Percentiles rank a stretch among this genome's conserved stretches.
These are phyloP conservation scores for Auricularia sp. DNA, from an alignment of 768 basidiomycete species.

Conservation along the genomic window DNA sequence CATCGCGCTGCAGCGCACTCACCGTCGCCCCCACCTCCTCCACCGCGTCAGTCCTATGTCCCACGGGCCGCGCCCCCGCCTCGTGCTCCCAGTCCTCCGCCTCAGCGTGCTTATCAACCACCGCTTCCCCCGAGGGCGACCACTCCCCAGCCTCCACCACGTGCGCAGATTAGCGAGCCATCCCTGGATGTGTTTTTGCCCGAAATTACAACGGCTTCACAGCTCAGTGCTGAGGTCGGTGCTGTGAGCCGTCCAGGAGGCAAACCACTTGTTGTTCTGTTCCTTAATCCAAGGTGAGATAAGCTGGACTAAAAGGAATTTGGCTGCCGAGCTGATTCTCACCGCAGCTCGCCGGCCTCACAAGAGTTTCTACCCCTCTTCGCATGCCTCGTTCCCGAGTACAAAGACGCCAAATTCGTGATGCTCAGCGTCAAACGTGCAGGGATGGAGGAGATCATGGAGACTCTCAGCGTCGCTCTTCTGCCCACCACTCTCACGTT, in stretches of 20 bases:
- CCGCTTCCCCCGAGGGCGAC: background rate
- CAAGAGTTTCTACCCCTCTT: background rate
- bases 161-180: background rate
- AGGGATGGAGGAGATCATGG: background rate
- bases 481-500: background rate
- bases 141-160: background rate
- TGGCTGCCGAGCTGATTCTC: background rate
- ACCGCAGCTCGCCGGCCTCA: background rate
- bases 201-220: background rate
- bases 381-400: background rate
- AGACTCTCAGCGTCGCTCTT: background rate
- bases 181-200: background rate
- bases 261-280: background rate
- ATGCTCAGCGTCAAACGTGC: background rate
- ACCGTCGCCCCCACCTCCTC: background rate
- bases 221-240: background rate
- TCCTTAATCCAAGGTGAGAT: background rate
- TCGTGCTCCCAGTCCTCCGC: background rate
- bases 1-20: background rate
- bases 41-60: background rate
- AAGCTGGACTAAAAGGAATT: background rate
- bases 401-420: background rate
- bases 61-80: background rate
- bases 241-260: background rate
- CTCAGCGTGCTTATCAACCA: background rate